Base-by-base conservation (phyloP, 2,329 filamentous ascomycete species). In the Paracamarosporium sp. region DNA sequence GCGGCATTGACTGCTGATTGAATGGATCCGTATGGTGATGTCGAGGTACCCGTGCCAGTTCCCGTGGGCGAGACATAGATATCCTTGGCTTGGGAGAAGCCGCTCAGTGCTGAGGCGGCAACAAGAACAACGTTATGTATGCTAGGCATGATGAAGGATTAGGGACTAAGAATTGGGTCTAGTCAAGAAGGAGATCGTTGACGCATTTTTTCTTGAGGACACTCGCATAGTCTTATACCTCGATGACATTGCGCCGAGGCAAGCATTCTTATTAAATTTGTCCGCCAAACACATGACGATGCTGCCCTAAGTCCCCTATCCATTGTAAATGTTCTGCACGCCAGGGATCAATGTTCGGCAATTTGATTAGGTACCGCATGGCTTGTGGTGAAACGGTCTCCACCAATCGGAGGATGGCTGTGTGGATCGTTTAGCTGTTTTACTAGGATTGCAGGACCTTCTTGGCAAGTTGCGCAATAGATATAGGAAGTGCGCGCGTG, bases 31-130 rank as follows among this genome's bases (percentile, higher is more conserved):
- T 77, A 78, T 1, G 81, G 81, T 1, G 76, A 65, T 5, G 68
- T 68, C 13, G 79, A 69, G 0, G 76, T 76, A 11, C 81, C 79
- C 36, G 68, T 75, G 51, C 63, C 64, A 7, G 62, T 61, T 13
- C 81, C 81, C 1, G 73, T 75, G 1, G 80, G 79, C 1, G 81
- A 78, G 25, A 83, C 81, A 63, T 79, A 83, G 57, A 82, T 76
- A 27, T 79, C 77, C n/a, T 35, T 48, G 4, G 45, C 45, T 4
- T 35, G 11, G 11, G 45, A 20, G 3, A 35, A 15, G 28, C 45
- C 45, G 25, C 17, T 25, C 30, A 48, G 30, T 15, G 30, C 45
- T 12, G 30, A 33, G 8, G 24, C 3, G 20, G 17, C 30, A 22
- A 48, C 17, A n/a, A 48, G 2, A 17, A 8, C n/a, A 48, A 24